Percentiles rank a stretch among this genome's conserved stretches.
phyloP scores from a whole-genome alignment of 2,329 filamentous ascomycete genomes.

The Colletotrichum ledebouriae region DNA sequence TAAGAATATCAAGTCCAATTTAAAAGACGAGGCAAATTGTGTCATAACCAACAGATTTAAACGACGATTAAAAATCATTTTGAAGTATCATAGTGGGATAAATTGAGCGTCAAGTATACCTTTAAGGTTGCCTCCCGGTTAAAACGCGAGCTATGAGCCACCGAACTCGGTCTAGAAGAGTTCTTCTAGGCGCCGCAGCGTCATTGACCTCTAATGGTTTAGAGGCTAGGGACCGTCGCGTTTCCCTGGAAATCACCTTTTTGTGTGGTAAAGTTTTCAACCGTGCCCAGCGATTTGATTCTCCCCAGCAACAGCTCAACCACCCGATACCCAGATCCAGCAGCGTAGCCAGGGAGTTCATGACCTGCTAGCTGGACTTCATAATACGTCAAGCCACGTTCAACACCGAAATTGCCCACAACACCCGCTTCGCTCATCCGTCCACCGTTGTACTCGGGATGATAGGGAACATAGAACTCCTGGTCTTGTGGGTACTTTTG shows the following conservation, averaged over 20 bases:
- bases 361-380: conserved; percentile 43
- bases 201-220: not conserved
- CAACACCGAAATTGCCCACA: conserved; percentile 39
- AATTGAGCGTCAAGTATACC: too few species aligned
- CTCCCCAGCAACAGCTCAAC: conserved; percentile 47
- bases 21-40: too few species aligned
- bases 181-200: too few species aligned
- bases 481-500: conserved; percentile 57
- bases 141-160: too few species aligned
- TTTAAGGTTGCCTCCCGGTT: too few species aligned
- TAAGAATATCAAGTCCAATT: too few species aligned
- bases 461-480: conserved; percentile 37
- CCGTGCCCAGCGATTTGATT: conserved; percentile 44
- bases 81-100: too few species aligned
- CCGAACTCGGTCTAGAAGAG: too few species aligned
- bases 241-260: conserved; percentile 2
- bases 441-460: conserved; percentile 50
- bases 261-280: conserved; percentile 35
- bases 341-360: conserved; percentile 48
- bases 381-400: conserved; percentile 43
- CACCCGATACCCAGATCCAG: conserved; percentile 48
- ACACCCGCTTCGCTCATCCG: conserved; percentile 27
- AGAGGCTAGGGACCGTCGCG: not conserved
- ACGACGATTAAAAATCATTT: too few species aligned
- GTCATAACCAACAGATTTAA: too few species aligned